These are phyloP conservation scores for Harringtonia aguacate DNA, from an alignment of 2,329 filamentous ascomycete genomes.

Conservation along the genomic window DNA sequence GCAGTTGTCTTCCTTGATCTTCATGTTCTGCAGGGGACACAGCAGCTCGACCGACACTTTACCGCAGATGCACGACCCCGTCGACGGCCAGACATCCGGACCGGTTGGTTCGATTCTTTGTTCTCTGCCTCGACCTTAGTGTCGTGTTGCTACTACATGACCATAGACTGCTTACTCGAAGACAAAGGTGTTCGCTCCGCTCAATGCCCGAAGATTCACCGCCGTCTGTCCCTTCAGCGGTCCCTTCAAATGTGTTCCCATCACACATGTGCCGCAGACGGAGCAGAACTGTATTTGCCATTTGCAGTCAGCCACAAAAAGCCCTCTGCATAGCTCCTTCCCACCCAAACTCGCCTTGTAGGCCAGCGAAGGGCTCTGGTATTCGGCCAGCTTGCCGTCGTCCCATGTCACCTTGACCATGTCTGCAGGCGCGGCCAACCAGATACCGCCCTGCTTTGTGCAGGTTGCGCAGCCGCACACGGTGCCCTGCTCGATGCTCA, in stretches of 20 bases:
- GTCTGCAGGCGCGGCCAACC: not conserved
- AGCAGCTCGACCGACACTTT: conserved; percentile 7
- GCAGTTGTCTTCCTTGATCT: conserved; percentile 10
- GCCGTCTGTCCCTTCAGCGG: not conserved
- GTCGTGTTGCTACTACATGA: no score
- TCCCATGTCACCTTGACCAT: not conserved
- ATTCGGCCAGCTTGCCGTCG: not conserved
- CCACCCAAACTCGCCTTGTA: not conserved
- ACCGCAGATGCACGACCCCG: conserved; percentile 8
- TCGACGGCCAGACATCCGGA: not conserved
- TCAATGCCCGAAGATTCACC: conserved; percentile 4
- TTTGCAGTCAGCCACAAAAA: no score
- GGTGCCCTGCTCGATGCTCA: not conserved
- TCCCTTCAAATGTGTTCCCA: not conserved
- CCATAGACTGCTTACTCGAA: not conserved
- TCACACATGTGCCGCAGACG: conserved; percentile 4
- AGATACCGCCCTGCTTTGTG: conserved; percentile 5
- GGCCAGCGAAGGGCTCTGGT: not conserved
- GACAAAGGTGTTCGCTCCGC: conserved; percentile 4
- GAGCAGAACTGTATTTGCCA: conserved; percentile 3
- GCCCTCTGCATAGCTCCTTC: no score
- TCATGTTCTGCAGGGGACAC: conserved; percentile 1
- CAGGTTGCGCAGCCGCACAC: not conserved
- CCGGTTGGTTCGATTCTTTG: not conserved
- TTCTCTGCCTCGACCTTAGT: no score